A percentile compares a stretch with the other conserved stretches of the same genome.
phyloP scores from a whole-genome alignment of 768 basidiomycete genomes.

The Naematelia aurantialba region DNA sequence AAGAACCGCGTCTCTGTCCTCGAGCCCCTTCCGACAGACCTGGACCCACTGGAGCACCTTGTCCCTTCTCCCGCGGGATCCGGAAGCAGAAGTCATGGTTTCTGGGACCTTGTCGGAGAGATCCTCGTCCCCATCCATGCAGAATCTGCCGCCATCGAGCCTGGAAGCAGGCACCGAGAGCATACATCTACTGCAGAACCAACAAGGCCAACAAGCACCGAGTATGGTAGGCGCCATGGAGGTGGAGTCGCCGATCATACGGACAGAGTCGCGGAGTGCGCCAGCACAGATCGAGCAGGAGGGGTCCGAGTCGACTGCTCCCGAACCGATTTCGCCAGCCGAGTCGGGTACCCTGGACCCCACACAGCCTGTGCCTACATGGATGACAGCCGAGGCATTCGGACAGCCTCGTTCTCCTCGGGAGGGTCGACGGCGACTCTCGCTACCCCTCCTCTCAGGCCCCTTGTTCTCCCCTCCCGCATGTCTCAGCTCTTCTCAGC shows the following conservation, averaged over 20 bases:
- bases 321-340: neutral
- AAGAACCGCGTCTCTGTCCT: conserved; percentile 24
- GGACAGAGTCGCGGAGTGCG: no score
- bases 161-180: no score
- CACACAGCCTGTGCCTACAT: neutral
- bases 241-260: no score
- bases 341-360: neutral
- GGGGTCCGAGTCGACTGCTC: no score
- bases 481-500: neutral
- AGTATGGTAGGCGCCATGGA: no score
- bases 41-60: conserved; percentile 10
- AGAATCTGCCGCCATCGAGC: no score
- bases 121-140: neutral
- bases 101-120: neutral
- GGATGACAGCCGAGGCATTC: neutral
- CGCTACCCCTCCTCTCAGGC: neutral
- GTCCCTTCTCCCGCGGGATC: neutral
- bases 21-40: conserved; percentile 15
- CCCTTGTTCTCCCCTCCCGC: neutral
- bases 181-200: no score
- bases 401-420: neutral
- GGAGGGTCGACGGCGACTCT: neutral
- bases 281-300: no score
- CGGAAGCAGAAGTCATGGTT: neutral
- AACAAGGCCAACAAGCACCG: no score